Evolutionary conservation across 371 early-diverging fungal genomes (phyloP).

Genomic region (Synchytrium microbalum): DNA sequence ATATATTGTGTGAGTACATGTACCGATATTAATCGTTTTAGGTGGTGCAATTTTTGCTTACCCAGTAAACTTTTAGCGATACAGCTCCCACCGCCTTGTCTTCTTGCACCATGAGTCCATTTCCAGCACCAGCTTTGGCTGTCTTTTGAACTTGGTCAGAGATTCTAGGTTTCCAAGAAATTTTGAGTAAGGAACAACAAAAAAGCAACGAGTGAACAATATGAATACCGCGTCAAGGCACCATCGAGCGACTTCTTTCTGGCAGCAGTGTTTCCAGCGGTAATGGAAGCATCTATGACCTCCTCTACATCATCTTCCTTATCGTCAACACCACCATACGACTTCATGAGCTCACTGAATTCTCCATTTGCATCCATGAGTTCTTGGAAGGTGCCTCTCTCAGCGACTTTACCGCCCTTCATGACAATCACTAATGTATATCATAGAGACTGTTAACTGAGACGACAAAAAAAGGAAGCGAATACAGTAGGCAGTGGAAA

Average conservation of each 20-base stretch:
- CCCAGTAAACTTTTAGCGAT: slow-evolving; percentile 16
- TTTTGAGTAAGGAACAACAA: no score
- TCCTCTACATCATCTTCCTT: slow-evolving; percentile 11
- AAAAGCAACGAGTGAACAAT: no score
- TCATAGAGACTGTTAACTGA: slow-evolving; percentile 41
- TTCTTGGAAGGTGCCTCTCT: slow-evolving; percentile 30
- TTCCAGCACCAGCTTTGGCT: slow-evolving; percentile 3
- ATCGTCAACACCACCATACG: slow-evolving; percentile 15
- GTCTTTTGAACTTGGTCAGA: background rate
- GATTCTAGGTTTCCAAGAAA: no score
- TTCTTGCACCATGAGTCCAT: slow-evolving; percentile 26
- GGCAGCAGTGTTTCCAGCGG: slow-evolving; percentile 11
- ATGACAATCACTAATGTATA: slow-evolving; percentile 34
- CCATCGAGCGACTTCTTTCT: background rate
- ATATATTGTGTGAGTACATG: no score
- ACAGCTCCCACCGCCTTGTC: slow-evolving; percentile 30
- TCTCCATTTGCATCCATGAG: slow-evolving; percentile 34
- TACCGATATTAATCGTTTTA: no score
- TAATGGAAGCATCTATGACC: background rate
- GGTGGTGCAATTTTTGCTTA: no score
- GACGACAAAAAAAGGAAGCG: slow-evolving; percentile 44
- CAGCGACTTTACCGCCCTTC: slow-evolving; percentile 22
- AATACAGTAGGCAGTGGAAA: slow-evolving; percentile 49
- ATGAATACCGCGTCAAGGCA: no score
- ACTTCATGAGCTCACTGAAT: slow-evolving; percentile 38